Base-by-base conservation (phyloP, 1,284 basidiomycete genomes). In the Moesziomyces parantarcticus region DNA sequence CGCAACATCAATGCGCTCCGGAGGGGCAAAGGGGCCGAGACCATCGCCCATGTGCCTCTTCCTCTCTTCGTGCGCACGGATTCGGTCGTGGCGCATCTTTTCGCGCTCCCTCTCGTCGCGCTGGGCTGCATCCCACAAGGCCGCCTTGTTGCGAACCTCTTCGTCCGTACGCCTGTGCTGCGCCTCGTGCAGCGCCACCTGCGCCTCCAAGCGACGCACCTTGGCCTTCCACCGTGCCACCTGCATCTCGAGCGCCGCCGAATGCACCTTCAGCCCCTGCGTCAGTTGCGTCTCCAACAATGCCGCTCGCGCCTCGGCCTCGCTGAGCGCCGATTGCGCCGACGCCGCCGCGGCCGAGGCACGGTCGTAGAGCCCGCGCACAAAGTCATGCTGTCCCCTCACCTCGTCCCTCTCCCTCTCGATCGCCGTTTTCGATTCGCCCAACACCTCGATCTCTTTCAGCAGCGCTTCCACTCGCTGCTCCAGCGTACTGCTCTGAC, bases 361-460 rank as follows among this genome's bases (percentile, higher is more conserved):
- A 2, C 57, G 56, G 40, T 69, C 65, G 61, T 74, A 74, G 7
- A 74, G 54, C 1, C 10, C 14, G 2, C 71, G 53, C 5, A 74
- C 18, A 20, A 74, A 74, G 21, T 61, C 61, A 40, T 69, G 62
- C 21, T 74, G 65, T 14, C 60, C 39, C 18, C 34, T 34, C 5
- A 39, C n/a, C 21, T 65, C 55, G 3, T 13, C 3, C 0, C 46
- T 34, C 22, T 64, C 50, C 14, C 25, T 49, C 20, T 54, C 25
- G 1, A 51, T 43, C n/a, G 44, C 39, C 4, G 14, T 23, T 3
- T 50, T 54, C 20, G 41, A 16, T 0, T 45, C 4, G n/a, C 22
- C 18, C 18, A 62, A 47, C 1, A n/a, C 14, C 26, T 69, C 61
- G 25, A 63, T 55, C 16, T 65, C 21, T 8, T 8, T 16, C 16